phyloP scores from a whole-genome alignment of 345 rosid species.

The Cardamine resedifolia region DNA sequence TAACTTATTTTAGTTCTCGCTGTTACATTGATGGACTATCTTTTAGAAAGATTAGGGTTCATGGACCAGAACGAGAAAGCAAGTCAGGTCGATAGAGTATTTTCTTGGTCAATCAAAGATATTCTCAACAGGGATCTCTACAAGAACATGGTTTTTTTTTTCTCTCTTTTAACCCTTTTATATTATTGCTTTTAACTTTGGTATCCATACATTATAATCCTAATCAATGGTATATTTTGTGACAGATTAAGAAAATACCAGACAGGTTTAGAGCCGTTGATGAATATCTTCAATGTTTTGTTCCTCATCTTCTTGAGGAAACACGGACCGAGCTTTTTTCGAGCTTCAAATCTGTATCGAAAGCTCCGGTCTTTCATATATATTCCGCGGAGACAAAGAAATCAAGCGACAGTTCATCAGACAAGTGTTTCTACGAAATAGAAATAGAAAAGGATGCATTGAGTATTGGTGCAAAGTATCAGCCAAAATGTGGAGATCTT shows the following conservation, averaged over 20 bases:
- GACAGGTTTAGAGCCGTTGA: constrained; percentile 22
- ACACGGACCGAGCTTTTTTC: constrained; percentile 40
- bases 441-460: neutral
- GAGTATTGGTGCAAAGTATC: constrained; percentile 12
- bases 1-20: neutral
- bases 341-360: constrained; percentile 15
- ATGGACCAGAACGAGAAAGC: neutral
- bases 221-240: neutral
- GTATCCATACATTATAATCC: neutral
- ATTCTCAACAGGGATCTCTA: constrained; percentile 38
- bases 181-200: neutral
- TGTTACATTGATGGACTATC: neutral
- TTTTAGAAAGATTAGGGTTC: constrained; percentile 1
- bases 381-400: neutral
- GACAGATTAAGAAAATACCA: constrained; percentile 42
- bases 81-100: constrained; percentile 18
- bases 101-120: constrained; percentile 44
- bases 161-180: neutral
- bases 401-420: neutral
- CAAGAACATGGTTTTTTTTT: constrained; percentile 28
- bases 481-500: constrained; percentile 46
- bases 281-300: constrained; percentile 36
- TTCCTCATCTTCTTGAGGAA: constrained; percentile 43
- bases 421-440: constrained; percentile 11
- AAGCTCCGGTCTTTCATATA: constrained; percentile 21